Conservation (phyloP, 108 stramenopile species). For the Skeletonema marinoi region DNA sequence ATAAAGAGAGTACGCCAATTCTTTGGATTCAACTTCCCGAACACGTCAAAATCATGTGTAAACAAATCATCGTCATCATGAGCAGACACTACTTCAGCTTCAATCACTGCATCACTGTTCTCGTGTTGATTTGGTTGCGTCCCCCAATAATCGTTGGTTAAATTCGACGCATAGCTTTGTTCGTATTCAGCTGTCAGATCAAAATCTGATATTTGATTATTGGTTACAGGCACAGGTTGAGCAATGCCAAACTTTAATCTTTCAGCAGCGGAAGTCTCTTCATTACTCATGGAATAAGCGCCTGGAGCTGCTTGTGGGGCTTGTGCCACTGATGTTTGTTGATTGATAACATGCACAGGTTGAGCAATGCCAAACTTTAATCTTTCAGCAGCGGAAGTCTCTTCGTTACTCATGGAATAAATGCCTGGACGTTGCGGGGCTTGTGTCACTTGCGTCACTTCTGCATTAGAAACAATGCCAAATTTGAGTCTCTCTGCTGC, state of each 20-base stretch:
- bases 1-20: constrained; percentile 24
- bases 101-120: background rate
- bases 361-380: constrained; percentile 19
- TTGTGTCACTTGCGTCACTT: background rate
- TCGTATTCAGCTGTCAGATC: background rate
- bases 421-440: constrained; percentile 3
- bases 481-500: constrained; percentile 23
- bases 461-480: background rate
- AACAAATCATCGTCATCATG: background rate
- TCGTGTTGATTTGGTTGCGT: background rate
- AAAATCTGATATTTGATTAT: background rate
- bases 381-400: constrained; percentile 9
- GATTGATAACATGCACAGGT: background rate
- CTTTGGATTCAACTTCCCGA: constrained; percentile 1
- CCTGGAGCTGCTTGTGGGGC: constrained; percentile 1
- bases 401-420: background rate
- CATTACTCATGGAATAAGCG: background rate
- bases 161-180: background rate
- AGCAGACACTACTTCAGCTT: background rate
- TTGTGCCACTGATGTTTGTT: background rate
- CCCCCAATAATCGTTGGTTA: background rate
- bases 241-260: constrained; percentile 22
- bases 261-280: constrained; percentile 8
- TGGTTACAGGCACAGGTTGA: background rate
- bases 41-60: background rate